phyloP scores from a whole-genome alignment of 768 basidiomycete species.

The Boletus edulis region DNA sequence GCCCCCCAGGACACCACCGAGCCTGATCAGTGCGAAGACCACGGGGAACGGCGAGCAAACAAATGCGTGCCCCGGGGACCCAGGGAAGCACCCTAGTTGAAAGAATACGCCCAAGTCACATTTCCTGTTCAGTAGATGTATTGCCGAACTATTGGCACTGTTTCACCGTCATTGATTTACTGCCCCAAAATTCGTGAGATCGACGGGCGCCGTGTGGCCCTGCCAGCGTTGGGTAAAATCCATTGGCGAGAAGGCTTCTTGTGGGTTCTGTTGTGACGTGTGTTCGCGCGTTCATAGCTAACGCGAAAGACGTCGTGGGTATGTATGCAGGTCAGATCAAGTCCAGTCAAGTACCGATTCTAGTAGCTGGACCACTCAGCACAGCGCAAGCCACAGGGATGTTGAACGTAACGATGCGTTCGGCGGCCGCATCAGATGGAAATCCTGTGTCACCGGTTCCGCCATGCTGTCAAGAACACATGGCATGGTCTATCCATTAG shows the following conservation, averaged over 20 bases:
- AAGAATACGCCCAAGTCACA: not conserved
- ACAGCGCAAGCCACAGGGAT: not conserved
- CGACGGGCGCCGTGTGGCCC: not conserved
- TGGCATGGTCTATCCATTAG: not conserved
- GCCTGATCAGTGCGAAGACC: not conserved
- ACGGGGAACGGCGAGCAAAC: conserved; percentile 3
- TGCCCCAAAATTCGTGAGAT: conserved; percentile 20
- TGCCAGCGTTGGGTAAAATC: not conserved
- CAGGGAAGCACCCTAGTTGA: not conserved
- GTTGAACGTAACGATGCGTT: conserved; percentile 5
- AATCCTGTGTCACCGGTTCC: conserved; percentile 13
- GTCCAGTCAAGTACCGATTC: not conserved
- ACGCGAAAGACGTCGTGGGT: not conserved
- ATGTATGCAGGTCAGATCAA: not conserved
- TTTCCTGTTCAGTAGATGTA: conserved; percentile 12
- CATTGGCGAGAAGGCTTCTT: not conserved
- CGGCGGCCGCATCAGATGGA: conserved; percentile 12
- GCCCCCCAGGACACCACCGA: not conserved
- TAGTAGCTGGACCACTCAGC: conserved; percentile 1
- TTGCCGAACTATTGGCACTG: conserved; percentile 19
- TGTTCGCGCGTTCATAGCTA: too few species aligned
- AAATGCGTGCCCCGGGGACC: conserved; percentile 9
- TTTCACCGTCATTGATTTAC: conserved; percentile 19
- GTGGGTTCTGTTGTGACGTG: not conserved
- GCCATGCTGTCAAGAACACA: conserved; percentile 10